A percentile compares a stretch with the other conserved stretches of the same genome.
These are phyloP conservation scores for Orbilia ellipsospora DNA, from an alignment of 2,329 filamentous ascomycete species.

Conservation along the genomic window DNA sequence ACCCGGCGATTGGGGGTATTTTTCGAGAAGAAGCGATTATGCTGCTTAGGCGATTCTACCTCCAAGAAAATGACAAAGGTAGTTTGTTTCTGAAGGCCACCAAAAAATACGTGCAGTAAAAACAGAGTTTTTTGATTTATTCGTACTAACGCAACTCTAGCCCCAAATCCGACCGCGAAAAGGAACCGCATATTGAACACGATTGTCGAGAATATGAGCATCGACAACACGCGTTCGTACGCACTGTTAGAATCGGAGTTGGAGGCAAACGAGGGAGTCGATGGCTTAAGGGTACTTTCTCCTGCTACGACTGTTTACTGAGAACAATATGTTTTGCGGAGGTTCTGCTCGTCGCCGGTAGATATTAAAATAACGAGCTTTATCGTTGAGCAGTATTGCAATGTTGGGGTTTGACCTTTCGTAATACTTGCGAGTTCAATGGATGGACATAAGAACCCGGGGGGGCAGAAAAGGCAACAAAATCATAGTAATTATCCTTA, in stretches of 20 bases:
- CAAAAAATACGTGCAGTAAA: neutral
- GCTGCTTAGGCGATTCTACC: slow-evolving; percentile 90
- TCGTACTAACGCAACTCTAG: slow-evolving; percentile 3
- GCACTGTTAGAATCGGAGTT: slow-evolving; percentile 34
- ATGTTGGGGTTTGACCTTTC: too few relatives aligned
- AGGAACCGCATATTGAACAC: slow-evolving; percentile 58
- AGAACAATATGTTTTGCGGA: too few relatives aligned
- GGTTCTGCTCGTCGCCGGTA: too few relatives aligned
- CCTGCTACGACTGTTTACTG: slow-evolving; percentile 1
- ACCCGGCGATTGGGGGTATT: slow-evolving; percentile 72
- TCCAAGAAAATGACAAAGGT: slow-evolving; percentile 97
- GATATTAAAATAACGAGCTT: too few relatives aligned
- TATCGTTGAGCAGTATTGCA: too few relatives aligned
- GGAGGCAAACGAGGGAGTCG: neutral
- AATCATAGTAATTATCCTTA: too few relatives aligned
- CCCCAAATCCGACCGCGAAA: slow-evolving; percentile 58
- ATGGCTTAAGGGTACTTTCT: slow-evolving; percentile 2
- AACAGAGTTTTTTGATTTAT: too few relatives aligned
- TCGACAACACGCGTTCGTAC: slow-evolving; percentile 54
- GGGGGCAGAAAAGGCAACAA: too few relatives aligned
- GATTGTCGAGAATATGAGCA: slow-evolving; percentile 55
- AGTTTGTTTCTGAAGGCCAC: slow-evolving; percentile 1
- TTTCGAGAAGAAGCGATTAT: slow-evolving; percentile 91
- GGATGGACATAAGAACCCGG: too few relatives aligned
- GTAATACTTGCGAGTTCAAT: too few relatives aligned